Conservation (phyloP, 208 protist species). For the Leishmania tarentolae region DNA sequence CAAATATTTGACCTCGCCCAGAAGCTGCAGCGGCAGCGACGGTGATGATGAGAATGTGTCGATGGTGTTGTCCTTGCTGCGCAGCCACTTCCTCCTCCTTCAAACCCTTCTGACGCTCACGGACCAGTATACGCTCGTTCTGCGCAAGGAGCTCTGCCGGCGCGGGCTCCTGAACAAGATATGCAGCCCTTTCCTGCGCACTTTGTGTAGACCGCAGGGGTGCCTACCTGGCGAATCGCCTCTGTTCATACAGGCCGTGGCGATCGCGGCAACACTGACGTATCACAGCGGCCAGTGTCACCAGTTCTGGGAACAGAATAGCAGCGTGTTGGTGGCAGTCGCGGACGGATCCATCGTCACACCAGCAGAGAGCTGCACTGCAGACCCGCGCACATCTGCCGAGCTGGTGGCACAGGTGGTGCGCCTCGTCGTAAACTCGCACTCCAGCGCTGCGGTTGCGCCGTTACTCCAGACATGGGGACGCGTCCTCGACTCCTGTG, state of each 20-base stretch:
- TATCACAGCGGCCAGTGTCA: conserved; percentile 13
- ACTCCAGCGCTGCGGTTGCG: conserved; percentile 1
- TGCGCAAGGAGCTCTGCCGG: conserved; percentile 15
- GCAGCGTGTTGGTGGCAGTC: conserved; percentile 1
- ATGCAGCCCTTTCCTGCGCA: conserved; percentile 7
- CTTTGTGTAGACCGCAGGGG: not conserved
- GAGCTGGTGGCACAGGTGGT: conserved; percentile 40
- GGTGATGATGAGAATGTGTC: not conserved
- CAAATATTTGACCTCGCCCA: not conserved
- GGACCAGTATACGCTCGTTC: conserved; percentile 9
- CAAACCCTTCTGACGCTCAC: conserved; percentile 25
- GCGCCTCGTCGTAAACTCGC: conserved; percentile 44
- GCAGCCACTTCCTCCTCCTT: conserved; percentile 18
- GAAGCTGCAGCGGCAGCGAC: not conserved
- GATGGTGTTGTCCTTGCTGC: not conserved
- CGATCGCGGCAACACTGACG: conserved; percentile 19
- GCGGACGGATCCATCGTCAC: not conserved
- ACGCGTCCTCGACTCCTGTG: conserved; percentile 18
- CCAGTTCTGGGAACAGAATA: conserved; percentile 12
- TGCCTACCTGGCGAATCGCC: not conserved
- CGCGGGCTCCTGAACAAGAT: conserved; percentile 8
- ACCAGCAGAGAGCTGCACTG: not conserved
- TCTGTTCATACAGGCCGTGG: conserved; percentile 15
- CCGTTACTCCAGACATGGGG: conserved; percentile 28
- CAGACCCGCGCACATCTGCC: conserved; percentile 3